Evolutionary conservation across 257 asterid species (phyloP).

Genomic region (Leonotis leonurus): DNA sequence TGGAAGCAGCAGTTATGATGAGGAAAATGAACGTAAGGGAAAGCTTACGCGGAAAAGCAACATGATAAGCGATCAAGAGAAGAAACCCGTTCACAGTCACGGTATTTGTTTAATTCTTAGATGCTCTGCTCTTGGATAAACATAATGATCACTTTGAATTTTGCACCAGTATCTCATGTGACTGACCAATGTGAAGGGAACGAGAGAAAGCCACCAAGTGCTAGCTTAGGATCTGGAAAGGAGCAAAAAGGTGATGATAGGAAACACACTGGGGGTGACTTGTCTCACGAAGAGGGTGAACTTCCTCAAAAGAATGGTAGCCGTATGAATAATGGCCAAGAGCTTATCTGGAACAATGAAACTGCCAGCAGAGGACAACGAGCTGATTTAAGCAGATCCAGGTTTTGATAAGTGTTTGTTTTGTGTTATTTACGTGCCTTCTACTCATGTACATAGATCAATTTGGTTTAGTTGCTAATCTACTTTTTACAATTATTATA

Average conservation of each 20-base stretch:
- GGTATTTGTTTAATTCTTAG: conserved; percentile 24
- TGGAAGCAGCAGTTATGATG: conserved; percentile 60
- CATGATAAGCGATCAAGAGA: conserved; percentile 15
- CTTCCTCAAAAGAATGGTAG: conserved; percentile 39
- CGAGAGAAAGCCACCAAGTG: conserved; percentile 24
- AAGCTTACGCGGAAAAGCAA: conserved; percentile 31
- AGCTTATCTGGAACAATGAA: conserved; percentile 22
- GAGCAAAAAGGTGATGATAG: conserved; percentile 30
- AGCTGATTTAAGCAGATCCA: conserved; percentile 46
- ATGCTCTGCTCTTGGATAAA: neutral
- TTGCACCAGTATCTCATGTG: neutral
- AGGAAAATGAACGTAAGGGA: conserved; percentile 33
- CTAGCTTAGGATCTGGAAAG: conserved; percentile 23
- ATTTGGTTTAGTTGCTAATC: conserved; percentile 4
- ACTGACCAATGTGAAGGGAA: conserved; percentile 26
- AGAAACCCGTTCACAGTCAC: conserved; percentile 25
- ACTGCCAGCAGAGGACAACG: conserved; percentile 14
- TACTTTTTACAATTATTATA: neutral
- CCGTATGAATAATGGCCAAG: conserved; percentile 40
- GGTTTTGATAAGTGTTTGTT: conserved; percentile 31
- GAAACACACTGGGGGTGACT: conserved; percentile 24
- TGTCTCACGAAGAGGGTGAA: conserved; percentile 57
- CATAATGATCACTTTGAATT: neutral
- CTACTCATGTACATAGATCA: neutral
- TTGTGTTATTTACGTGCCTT: conserved; percentile 1